Conservation (phyloP, 805 yeast genomes). For the Tetrapisispora nanseiensis region DNA sequence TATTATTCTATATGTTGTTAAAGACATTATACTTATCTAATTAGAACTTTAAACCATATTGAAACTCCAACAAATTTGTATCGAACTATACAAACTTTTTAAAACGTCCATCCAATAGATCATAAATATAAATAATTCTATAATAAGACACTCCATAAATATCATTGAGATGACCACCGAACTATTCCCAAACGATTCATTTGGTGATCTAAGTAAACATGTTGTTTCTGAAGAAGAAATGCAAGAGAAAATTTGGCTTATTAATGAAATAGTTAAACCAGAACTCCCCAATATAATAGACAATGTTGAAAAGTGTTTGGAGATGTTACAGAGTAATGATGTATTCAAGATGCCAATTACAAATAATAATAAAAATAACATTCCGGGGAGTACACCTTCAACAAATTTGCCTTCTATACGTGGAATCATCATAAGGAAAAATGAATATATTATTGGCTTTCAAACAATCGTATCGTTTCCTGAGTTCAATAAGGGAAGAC, state of each 20-base stretch:
- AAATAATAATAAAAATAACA: slow-evolving; percentile 8
- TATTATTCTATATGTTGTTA: too few relatives aligned
- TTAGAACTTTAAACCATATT: too few relatives aligned
- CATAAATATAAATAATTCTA: too few relatives aligned
- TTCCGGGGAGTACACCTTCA: not conserved
- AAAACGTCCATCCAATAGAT: too few relatives aligned
- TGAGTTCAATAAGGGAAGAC: slow-evolving; percentile 34
- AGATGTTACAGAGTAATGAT: slow-evolving; percentile 30
- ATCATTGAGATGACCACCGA: slow-evolving; percentile 33
- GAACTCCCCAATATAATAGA: slow-evolving; percentile 40
- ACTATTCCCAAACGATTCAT: slow-evolving; percentile 24
- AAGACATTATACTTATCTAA: too few relatives aligned
- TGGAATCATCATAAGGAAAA: slow-evolving; percentile 50
- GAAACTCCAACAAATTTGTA: too few relatives aligned
- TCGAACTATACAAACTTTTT: too few relatives aligned
- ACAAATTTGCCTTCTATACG: slow-evolving; percentile 31
- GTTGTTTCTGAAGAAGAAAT: slow-evolving; percentile 7
- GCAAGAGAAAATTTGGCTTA: slow-evolving; percentile 37
- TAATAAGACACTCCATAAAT: too few relatives aligned
- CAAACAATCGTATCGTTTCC: slow-evolving; percentile 32
- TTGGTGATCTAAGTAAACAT: slow-evolving; percentile 12
- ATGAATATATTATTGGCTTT: slow-evolving; percentile 42
- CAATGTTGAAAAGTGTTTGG: slow-evolving; percentile 34
- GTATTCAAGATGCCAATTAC: slow-evolving; percentile 47
- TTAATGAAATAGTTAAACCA: slow-evolving; percentile 38